Conservation (phyloP, 257 asterid genomes). For the Nicotiana benthamiana region DNA sequence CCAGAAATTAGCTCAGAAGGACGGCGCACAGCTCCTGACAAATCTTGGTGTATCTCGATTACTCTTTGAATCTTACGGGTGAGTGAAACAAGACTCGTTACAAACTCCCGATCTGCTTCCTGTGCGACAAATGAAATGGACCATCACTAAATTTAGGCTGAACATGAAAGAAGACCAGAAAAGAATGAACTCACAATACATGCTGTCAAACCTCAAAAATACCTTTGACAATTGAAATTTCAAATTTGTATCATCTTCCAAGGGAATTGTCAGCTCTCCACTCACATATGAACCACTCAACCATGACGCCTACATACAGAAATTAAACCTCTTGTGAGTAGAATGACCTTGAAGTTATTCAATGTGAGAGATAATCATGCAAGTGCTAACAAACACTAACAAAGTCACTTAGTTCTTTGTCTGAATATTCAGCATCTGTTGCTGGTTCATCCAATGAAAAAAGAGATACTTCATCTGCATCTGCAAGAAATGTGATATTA, state of each 20-base stretch:
- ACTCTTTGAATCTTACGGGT: constrained; percentile 43
- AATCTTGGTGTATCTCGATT: constrained; percentile 47
- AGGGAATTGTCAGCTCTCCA: constrained; percentile 64
- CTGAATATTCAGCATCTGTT: constrained; percentile 46
- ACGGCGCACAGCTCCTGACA: constrained; percentile 36
- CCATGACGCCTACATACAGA: constrained; percentile 61
- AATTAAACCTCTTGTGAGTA: constrained; percentile 8
- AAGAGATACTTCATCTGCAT: constrained; percentile 54
- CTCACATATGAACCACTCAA: constrained; percentile 77
- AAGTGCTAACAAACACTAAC: constrained; percentile 34
- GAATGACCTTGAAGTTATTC: background rate
- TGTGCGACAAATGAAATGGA: constrained; percentile 24
- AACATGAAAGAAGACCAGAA: background rate
- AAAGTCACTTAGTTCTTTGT: constrained; percentile 63
- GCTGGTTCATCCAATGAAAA: constrained; percentile 46
- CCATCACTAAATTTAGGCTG: background rate
- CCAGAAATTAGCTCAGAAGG: constrained; percentile 70
- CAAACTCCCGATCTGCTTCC: constrained; percentile 66
- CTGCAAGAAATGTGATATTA: constrained; percentile 28
- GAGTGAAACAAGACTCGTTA: constrained; percentile 48
- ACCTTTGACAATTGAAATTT: constrained; percentile 83
- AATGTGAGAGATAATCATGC: background rate
- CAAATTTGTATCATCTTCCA: constrained; percentile 47
- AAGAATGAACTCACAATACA: background rate
- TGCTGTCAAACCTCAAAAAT: constrained; percentile 7